Conservation (phyloP, 1,284 basidiomycete genomes). For the Ceraceosorus guamensis region DNA sequence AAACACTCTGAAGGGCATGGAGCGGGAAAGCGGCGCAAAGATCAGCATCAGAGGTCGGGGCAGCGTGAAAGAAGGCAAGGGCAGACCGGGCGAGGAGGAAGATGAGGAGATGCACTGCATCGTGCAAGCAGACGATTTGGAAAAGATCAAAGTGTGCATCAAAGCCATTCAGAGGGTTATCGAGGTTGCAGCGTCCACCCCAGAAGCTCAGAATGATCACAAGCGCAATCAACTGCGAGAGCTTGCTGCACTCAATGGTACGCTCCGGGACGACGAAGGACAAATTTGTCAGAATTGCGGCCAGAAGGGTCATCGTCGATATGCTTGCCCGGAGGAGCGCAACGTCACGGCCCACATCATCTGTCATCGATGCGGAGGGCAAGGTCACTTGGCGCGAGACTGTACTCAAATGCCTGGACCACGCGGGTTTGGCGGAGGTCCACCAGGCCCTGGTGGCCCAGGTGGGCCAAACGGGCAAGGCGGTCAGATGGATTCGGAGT, state of each 20-base stretch:
- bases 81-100: slow-evolving; percentile 78
- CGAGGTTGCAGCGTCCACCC: slow-evolving; percentile 95
- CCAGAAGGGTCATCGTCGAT: slow-evolving; percentile 61
- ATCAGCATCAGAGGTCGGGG: slow-evolving; percentile 98
- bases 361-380: slow-evolving; percentile 45
- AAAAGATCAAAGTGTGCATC: slow-evolving; percentile 83
- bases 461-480: slow-evolving; percentile 10
- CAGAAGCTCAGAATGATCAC: slow-evolving; percentile 98
- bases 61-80: slow-evolving; percentile 96
- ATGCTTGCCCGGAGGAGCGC: slow-evolving; percentile 44
- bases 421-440: slow-evolving; percentile 41
- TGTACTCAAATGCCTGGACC: slow-evolving; percentile 35
- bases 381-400: slow-evolving; percentile 46
- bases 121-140: slow-evolving; percentile 83
- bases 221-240: slow-evolving; percentile 98
- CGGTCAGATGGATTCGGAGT: slow-evolving; percentile 81
- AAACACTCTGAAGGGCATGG: slow-evolving; percentile 99
- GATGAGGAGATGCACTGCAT: slow-evolving; percentile 98
- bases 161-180: slow-evolving; percentile 95
- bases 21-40: slow-evolving; percentile 92
- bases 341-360: slow-evolving; percentile 45
- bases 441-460: slow-evolving; percentile 37
- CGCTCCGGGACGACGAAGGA: slow-evolving; percentile 97
- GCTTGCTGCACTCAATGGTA: slow-evolving; percentile 93
- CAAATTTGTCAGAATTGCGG: slow-evolving; percentile 98